Base-by-base conservation (phyloP, 2,329 filamentous ascomycete species). In the Penicillium freii region DNA sequence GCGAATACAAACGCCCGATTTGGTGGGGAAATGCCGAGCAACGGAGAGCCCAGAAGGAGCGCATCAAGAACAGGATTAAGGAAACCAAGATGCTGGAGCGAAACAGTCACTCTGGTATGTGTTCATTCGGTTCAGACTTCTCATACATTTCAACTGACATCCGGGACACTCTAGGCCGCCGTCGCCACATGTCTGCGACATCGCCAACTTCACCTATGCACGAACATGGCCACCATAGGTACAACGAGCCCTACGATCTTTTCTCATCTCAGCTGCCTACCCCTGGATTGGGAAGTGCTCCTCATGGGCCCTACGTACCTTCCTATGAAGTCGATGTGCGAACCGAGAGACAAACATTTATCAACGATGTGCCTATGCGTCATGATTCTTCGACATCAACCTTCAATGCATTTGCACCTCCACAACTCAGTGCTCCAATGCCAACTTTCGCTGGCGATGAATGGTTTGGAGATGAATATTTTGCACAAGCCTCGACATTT, bases 51-150 rank as follows among this genome's bases (percentile, higher is more conserved):
- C 91, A 97, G 75, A 99, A 99, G 80, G 94, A 97, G 73, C 81
- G 88, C 66, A 96, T 99, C 82, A 99, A 99, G 83, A 88, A 89
- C 77, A 91, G 93, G 77, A 97, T 99, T 82, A 97, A 96, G 85
- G 86, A 88, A 73, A 97, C 94, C 73, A 97, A 97, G 84, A 83
- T 95, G 66, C 87, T 87, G 25, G 93, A 97, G 78, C 96, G 96
- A 85, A 82, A 85, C 51, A 82, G 86, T 39, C 19, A n/a, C n/a
- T n/a, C n/a, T 19, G n/a, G 36, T 39, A 39, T 31, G 23, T 17
- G 13, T 9, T 21, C 11, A 33, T 36, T 5, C 17, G 17, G 3
- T 27, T 27, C 25, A 8, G 27, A 27, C 4, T 46, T 45, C 13
- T 45, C n/a, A 9, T 39, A 19, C 36, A 19, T 39, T 11, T 21